Percentiles rank a stretch among this genome's conserved stretches.
phyloP scores from a whole-genome alignment of 176 grass and related monocot genomes.

The Secale cereale region DNA sequence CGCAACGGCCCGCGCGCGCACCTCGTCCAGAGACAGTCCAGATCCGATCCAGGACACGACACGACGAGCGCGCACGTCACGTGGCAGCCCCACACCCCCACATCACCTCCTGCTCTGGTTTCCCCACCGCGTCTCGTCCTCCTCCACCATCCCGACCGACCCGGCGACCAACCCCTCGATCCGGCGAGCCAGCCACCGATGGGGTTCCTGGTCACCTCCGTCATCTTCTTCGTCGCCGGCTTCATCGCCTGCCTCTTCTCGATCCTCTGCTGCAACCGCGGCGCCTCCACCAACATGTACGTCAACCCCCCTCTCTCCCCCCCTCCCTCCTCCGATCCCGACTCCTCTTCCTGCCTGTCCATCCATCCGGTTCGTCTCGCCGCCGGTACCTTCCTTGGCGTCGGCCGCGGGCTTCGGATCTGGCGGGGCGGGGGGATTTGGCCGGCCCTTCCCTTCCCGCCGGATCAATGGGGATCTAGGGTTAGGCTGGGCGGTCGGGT shows the following conservation, averaged over 20 bases:
- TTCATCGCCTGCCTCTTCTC: conserved; percentile 37
- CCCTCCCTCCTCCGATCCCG: not conserved
- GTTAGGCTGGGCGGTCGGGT: not conserved
- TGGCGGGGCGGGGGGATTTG: not conserved
- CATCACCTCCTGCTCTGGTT: not conserved
- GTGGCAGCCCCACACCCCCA: not conserved
- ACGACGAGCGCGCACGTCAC: conserved; percentile 11
- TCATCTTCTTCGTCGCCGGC: conserved; percentile 56
- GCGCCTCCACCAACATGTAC: conserved; percentile 63
- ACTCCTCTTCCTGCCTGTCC: not conserved
- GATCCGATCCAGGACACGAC: not conserved
- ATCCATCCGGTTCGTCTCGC: not conserved
- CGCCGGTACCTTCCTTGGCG: not conserved
- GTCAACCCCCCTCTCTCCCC: not conserved
- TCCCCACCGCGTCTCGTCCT: no score
- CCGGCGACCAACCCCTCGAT: conserved; percentile 3
- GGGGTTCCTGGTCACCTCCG: conserved; percentile 59
- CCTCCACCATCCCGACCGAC: not conserved
- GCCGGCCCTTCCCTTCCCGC: not conserved
- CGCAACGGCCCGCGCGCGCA: not conserved
- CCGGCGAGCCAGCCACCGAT: conserved; percentile 19
- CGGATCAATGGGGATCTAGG: conserved; percentile 20
- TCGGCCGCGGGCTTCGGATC: not conserved
- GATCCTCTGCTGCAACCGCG: conserved; percentile 69
- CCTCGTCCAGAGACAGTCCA: not conserved